phyloP scores from a whole-genome alignment of 495 filamentous ascomycete species.

The Xylaria palmicola region DNA sequence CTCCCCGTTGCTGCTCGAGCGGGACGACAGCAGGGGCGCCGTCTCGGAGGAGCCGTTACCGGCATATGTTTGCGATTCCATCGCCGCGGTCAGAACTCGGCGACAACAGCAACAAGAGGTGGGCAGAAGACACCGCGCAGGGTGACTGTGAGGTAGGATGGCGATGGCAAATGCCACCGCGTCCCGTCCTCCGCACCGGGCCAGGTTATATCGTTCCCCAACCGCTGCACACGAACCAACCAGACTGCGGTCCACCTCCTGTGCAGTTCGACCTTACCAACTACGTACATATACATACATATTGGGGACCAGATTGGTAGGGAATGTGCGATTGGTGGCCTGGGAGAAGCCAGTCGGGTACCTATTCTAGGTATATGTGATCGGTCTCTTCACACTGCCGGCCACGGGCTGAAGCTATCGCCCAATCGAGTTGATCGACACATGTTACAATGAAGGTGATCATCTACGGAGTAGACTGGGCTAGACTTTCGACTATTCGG shows the following conservation, averaged over 20 bases:
- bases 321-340: background rate
- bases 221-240: background rate
- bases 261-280: background rate
- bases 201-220: background rate
- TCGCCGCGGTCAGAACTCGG: background rate
- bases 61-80: background rate
- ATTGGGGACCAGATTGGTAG: background rate
- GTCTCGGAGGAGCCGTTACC: conserved; percentile 16
- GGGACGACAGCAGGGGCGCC: conserved; percentile 25
- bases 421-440: too few relatives aligned
- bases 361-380: too few relatives aligned
- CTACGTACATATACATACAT: background rate
- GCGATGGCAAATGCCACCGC: background rate
- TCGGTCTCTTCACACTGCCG: too few relatives aligned
- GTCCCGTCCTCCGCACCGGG: too few relatives aligned
- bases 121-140: background rate
- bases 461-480: too few relatives aligned
- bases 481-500: too few relatives aligned
- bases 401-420: too few relatives aligned
- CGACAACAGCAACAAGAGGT: too few relatives aligned
- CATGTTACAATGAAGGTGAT: too few relatives aligned
- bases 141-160: background rate
- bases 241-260: background rate
- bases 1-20: background rate
- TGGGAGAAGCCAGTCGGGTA: background rate